Evolutionary conservation across 2,329 filamentous ascomycete genomes (phyloP), one percentile per base, ranked within the genome.

Genomic region (Pestalotiopsis sp.): DNA sequence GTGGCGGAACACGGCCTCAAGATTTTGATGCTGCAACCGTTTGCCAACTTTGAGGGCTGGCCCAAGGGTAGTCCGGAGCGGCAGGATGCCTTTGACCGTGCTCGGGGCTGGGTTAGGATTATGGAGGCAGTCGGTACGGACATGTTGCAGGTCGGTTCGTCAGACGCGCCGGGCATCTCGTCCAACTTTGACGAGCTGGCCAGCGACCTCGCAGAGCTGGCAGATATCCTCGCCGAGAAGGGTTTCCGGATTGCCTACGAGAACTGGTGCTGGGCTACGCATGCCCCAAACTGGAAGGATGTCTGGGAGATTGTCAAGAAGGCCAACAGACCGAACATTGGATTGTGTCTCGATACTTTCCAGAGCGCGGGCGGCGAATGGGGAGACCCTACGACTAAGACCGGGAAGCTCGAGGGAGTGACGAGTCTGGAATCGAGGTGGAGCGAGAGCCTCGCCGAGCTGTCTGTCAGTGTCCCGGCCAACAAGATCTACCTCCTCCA

Each of bases 241-340:
- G 84, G 84, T 0, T 87, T 89, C 76, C 84, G 87, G 6, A 80
- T 95, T 20, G 91, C 92, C 0, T 95, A 94, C 73, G 92, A 95
- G 80, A 94, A 94, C 75, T 94, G 92, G 91, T 93, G 92, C 79
- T 95, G 92, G 92, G 90, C 90, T 0, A 93, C 91, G 0, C 87
- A 89, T 63, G 90, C 91, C 0, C 87, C 90, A 0, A 84, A 81
- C 1, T 95, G 92, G 92, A 87, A 86, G 71, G 85, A 90, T 63
- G 90, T 90, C 0, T 94, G 91, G 91, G 81, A 87, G 2, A 90
- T 94, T 13, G 90, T 93, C 4, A 75, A 86, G 70, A 83, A 83
- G 59, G 90, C 90, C 2, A 81, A 92, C 72, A 80, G 89, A 2
- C 82, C 84, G 0, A 94, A 95, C 70, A 83, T 94, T 12, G 92